Base-by-base conservation (phyloP, 1,139 yeast species). In the Pneumocystis canis region DNA sequence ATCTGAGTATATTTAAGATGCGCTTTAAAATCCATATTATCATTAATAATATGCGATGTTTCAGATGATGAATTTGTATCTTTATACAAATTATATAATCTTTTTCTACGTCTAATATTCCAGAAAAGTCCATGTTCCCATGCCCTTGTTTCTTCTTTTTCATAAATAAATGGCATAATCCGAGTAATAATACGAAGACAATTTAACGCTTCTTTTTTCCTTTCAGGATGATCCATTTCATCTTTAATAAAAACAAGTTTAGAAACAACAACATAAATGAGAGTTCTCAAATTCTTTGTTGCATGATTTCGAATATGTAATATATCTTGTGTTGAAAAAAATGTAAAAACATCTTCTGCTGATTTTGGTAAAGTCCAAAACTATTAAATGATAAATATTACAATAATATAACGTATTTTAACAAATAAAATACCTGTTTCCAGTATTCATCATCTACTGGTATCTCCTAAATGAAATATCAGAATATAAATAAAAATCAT, bases 91-190 rank as follows among this genome's bases (percentile, higher is more conserved):
- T 58, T 58, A 28, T 60, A 63, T 31, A 56, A 47, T 18, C 40
- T 58, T 37, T 25, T 47, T 33, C 60, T 28, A 20, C 41, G 14
- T 25, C 62, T 30, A n/a, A 70, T 64, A 30, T 76, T 74, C 85
- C 85, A 82, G 66, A 81, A 80, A 9, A 80, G 67, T 35, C 72
- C 70, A 53, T 72, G 70, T 63, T 76, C 77, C 66, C 76, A 73
- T 5, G 68, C 68, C 1, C 67, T 68, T 63, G 78, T 74, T 25
- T 74, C 76, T 0, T 75, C 74, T 59, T 62, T 67, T 64, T 77
- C 96, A 69, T 80, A 87, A 14, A 86, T 70, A 64, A 82, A 80
- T 0, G 97, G 97, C 20, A 87, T 67, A 2, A 87, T 64, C 63
- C 83, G 80, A 1, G 89, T 82, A 59, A 90, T 73, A 7, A 86